Conservation (phyloP, 1,284 basidiomycete species). For the Sutorius eximius region DNA sequence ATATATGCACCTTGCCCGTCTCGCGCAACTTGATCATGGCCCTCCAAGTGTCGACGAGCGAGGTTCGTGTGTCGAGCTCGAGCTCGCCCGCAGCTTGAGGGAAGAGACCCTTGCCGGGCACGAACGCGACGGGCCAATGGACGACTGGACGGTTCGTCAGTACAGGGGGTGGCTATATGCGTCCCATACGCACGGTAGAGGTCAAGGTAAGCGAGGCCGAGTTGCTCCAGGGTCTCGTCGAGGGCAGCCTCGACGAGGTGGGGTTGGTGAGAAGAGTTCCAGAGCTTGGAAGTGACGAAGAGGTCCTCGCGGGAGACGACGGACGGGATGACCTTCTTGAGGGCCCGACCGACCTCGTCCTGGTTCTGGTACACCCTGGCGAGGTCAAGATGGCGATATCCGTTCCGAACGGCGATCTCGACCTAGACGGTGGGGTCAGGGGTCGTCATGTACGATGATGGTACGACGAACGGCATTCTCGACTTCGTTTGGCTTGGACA, state of each 20-base stretch:
- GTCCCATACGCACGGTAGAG: constrained; percentile 57
- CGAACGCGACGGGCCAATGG: constrained; percentile 87
- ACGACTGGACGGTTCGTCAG: constrained; percentile 51
- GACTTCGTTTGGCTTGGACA: constrained; percentile 75
- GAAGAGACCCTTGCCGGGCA: constrained; percentile 57
- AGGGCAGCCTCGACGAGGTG: constrained; percentile 70
- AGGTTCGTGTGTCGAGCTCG: constrained; percentile 59
- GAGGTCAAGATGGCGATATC: constrained; percentile 81
- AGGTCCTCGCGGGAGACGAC: constrained; percentile 82
- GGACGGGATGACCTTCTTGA: constrained; percentile 77
- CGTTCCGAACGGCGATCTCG: constrained; percentile 67
- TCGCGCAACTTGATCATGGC: constrained; percentile 65
- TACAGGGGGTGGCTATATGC: neutral
- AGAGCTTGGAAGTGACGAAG: constrained; percentile 83
- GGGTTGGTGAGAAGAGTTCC: constrained; percentile 69
- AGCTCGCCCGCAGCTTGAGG: constrained; percentile 49
- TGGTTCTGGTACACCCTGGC: constrained; percentile 76
- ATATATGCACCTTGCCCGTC: constrained; percentile 41
- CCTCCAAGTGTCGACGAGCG: constrained; percentile 81
- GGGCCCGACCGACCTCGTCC: constrained; percentile 68
- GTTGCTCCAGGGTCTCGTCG: constrained; percentile 69
- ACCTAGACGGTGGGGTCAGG: constrained; percentile 45
- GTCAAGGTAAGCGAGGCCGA: constrained; percentile 77
- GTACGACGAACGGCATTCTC: constrained; percentile 60
- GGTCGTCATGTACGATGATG: constrained; percentile 12